phyloP scores from a whole-genome alignment of 2,329 filamentous ascomycete species.

The Epichloe festucae region DNA sequence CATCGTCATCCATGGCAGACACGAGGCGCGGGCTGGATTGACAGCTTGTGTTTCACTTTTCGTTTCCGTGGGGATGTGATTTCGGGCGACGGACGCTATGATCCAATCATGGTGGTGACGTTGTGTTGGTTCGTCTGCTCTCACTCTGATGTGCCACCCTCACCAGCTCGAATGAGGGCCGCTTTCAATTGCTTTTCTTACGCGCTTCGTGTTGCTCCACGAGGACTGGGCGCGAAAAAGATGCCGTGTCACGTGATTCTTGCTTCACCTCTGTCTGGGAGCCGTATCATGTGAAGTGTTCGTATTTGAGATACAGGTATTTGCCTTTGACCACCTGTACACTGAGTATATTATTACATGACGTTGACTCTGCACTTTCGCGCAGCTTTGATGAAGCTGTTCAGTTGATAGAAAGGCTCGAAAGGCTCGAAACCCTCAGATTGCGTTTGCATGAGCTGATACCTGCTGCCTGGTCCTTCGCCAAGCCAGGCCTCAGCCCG shows the following conservation, averaged over 20 bases:
- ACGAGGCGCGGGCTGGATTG: background rate
- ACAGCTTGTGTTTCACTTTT: background rate
- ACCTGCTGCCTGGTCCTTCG: background rate
- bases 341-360: no score
- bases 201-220: conserved; percentile 1
- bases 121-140: background rate
- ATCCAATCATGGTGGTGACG: background rate
- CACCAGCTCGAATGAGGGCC: background rate
- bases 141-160: background rate
- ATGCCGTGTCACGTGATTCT: conserved; percentile 17
- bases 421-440: no score
- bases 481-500: background rate
- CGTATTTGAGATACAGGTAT: no score
- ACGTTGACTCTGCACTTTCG: no score
- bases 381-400: background rate
- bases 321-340: no score
- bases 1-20: conserved; percentile 40
- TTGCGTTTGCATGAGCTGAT: background rate
- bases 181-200: conserved; percentile 5
- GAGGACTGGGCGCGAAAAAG: conserved; percentile 15
- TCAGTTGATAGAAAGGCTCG: background rate
- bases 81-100: background rate
- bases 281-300: no score
- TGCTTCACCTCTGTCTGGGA: no score
- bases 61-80: background rate